Base-by-base conservation (phyloP, 805 yeast genomes). In the Candida golubevii region DNA sequence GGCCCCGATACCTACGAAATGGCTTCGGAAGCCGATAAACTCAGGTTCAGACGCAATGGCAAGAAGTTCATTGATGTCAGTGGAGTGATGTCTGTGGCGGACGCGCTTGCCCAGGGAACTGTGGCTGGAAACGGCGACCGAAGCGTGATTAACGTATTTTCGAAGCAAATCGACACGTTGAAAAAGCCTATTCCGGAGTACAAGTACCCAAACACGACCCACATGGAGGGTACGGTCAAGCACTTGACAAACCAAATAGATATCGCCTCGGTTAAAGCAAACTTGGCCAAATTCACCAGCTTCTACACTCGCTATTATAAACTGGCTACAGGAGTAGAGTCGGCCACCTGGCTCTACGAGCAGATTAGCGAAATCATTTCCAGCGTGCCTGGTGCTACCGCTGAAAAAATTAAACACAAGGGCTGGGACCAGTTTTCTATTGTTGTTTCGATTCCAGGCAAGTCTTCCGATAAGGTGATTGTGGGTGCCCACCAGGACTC, bases 401-500 rank as follows among this genome's bases (percentile, higher is more conserved):
- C 65, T 4, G 54, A 62, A 31, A 74, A 77, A 43, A 68, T 86
- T 48, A 65, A 74, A 26, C 97, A 90, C 61, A 56, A 71, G 3
- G 73, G 66, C 1, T 90, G 96, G 96, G 72, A 69, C 50, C 97
- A 90, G 64, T 82, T 77, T 57, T 83, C 93, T 4, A 69, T 88
- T 4, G 75, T 90, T 41, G 87, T 86, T 8, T 69, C 74, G 12
- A 72, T 90, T 36, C 72, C 74, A 7, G 88, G 89, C 14, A 50
- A 47, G 13, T 46, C 62, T 37, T 51, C 66, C 31, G 75, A 75
- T 18, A 71, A 74, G 55, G 82, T 91, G 1, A 80, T 91, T 12
- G 77, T 91, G 33, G 97, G 97, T 1, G 85, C 95, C 26, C 98
- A 91, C 66, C 86, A 84, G 59, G 98, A 91, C 61, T 84, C 95